Percentiles rank a stretch among this genome's conserved stretches.
Evolutionary conservation across 2,329 filamentous ascomycete genomes (phyloP).

Genomic region (Microdochium bolleyi): DNA sequence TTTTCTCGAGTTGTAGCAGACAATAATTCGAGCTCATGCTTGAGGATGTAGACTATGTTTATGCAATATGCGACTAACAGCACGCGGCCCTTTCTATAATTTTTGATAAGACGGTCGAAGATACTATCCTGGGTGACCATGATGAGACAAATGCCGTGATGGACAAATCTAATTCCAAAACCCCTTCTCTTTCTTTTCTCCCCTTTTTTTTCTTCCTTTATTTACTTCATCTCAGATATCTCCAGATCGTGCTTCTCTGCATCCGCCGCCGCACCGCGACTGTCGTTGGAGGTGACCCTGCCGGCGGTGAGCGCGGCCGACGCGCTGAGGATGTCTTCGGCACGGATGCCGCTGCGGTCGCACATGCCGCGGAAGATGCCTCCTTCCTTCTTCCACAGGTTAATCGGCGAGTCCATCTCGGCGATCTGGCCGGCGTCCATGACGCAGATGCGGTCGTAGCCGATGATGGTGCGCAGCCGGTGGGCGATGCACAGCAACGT

Average conservation of each 20-base stretch:
- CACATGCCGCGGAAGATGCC: conserved; percentile 90
- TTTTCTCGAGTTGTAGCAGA: no score
- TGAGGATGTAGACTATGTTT: no score
- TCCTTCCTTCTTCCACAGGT: conserved; percentile 58
- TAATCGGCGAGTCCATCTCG: conserved; percentile 72
- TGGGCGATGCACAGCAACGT: conserved; percentile 92
- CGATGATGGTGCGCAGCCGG: conserved; percentile 82
- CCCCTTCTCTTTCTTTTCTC: no score
- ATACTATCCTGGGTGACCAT: no score
- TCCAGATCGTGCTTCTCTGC: conserved; percentile 9
- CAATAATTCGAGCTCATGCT: no score
- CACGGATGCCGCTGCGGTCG: conserved; percentile 69
- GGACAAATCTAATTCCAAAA: no score
- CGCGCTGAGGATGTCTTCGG: conserved; percentile 43
- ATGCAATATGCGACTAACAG: no score
- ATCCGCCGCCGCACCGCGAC: neutral
- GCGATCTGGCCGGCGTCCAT: conserved; percentile 88
- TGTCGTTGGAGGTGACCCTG: conserved; percentile 1
- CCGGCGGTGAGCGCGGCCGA: conserved; percentile 21
- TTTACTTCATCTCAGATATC: neutral
- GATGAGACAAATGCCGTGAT: no score
- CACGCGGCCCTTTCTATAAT: no score
- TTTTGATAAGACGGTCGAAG: no score
- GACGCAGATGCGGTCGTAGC: conserved; percentile 92
- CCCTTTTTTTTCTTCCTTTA: no score